A percentile compares a stretch with the other conserved stretches of the same genome.
phyloP scores from a whole-genome alignment of 208 protist genomes.

The Trypanosoma lewisi region DNA sequence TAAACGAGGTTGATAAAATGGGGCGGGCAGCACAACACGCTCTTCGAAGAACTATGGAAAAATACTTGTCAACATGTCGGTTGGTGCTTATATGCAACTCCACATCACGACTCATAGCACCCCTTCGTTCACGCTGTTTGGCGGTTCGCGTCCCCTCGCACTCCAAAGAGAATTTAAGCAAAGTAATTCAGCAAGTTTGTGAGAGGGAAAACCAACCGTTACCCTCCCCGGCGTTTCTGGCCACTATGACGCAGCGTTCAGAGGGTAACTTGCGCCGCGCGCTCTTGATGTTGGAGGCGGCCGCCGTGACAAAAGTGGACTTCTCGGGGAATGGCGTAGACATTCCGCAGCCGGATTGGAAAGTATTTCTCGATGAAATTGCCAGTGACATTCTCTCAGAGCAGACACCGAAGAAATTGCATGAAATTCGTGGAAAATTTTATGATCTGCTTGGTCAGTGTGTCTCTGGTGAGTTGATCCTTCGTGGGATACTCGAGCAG shows the following conservation, averaged over 20 bases:
- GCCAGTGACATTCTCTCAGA: conserved; percentile 90
- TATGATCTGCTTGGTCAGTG: conserved; percentile 99
- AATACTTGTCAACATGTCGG: conserved; percentile 97
- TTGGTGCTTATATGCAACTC: conserved; percentile 96
- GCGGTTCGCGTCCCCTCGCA: conserved; percentile 96
- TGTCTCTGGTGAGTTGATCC: conserved; percentile 96
- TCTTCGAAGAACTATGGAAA: conserved; percentile 99
- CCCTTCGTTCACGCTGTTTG: conserved; percentile 98
- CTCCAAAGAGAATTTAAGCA: conserved; percentile 85
- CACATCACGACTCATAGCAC: conserved; percentile 95
- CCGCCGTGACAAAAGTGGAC: conserved; percentile 80
- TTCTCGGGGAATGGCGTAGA: conserved; percentile 64
- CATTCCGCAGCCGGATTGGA: conserved; percentile 95
- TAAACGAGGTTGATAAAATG: conserved; percentile 98
- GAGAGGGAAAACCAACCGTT: conserved; percentile 57
- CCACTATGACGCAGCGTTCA: conserved; percentile 59
- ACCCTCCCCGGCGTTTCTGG: conserved; percentile 66
- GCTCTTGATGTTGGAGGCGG: conserved; percentile 97
- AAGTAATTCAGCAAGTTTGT: conserved; percentile 64
- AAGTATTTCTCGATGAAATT: conserved; percentile 92
- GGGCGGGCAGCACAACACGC: conserved; percentile 97
- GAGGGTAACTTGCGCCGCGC: conserved; percentile 96
- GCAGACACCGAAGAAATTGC: conserved; percentile 93
- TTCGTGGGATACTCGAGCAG: conserved; percentile 83
- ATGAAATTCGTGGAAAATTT: conserved; percentile 93